Evolutionary conservation across 139 green algal species (phyloP), one percentile per base, ranked within the genome.

Genomic region (Dunaliella primolecta): DNA sequence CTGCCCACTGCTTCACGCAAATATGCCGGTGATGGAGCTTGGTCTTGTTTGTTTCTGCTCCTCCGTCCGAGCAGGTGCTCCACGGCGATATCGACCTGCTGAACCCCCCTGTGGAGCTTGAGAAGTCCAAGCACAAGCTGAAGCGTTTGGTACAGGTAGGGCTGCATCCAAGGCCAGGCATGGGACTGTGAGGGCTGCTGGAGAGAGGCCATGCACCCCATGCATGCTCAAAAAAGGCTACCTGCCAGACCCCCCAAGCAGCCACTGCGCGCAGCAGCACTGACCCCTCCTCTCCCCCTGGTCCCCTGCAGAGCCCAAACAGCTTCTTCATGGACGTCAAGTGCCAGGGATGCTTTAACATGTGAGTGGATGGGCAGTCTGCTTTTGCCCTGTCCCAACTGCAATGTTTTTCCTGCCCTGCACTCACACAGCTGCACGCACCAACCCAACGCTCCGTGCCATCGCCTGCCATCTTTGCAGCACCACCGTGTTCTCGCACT

Each of bases 401-500:
- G 70, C 81, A n/a, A 29, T 75, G 3, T 78, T n/a, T 29, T 25
- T 25, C 3, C 23, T n/a, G 0, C 30, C 72, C 55, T 23, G 27
- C n/a, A 25, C 56, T 70, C 32, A 35, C 29, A n/a, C 56, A 64
- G 3, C 23, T 75, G 77, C 31, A 37, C 32, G 36, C 76, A 75
- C 75, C 34, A 36, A 27, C 56, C 25, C 24, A n/a, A n/a, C n/a
- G n/a, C n/a, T n/a, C n/a, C n/a, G n/a, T n/a, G 57, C 84, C 24
- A 25, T 78, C 55, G 46, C 80, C 57, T 32, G 29, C 33, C 27
- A 64, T 35, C 78, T 31, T 25, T 89, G 92, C 95, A 98, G 95
- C 87, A 99, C 97, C n/a, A 99, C 97, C 29, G 96, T 99, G 79
- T 99, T 99, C 92, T 96, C 90, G 57, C 96, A 99, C 90, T 94